Conservation (phyloP, 2,329 filamentous ascomycete species). For the Paraphoma sp. region DNA sequence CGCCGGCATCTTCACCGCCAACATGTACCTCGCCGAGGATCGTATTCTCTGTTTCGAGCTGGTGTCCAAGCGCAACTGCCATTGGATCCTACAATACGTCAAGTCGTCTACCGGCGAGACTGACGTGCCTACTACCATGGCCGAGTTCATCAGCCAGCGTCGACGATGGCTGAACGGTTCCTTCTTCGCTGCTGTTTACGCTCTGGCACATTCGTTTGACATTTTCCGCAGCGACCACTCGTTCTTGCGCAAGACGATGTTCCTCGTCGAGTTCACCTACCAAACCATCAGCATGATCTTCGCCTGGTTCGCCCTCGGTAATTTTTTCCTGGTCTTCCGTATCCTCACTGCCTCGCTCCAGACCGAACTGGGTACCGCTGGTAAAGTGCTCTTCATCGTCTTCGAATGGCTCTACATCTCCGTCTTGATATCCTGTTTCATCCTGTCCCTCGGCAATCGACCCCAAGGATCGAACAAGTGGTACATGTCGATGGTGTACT, state of each 20-base stretch:
- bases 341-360: slow-evolving; percentile 91
- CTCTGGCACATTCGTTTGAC: slow-evolving; percentile 92
- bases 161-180: slow-evolving; percentile 97
- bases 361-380: slow-evolving; percentile 76
- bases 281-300: slow-evolving; percentile 97
- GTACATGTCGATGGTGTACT: slow-evolving; percentile 97
- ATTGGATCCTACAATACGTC: slow-evolving; percentile 98
- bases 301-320: slow-evolving; percentile 96
- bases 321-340: slow-evolving; percentile 99
- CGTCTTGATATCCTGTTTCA: slow-evolving; percentile 91
- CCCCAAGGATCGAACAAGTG: slow-evolving; percentile 92
- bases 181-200: slow-evolving; percentile 97
- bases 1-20: slow-evolving; percentile 96
- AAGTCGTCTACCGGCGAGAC: slow-evolving; percentile 97
- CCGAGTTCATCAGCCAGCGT: slow-evolving; percentile 93
- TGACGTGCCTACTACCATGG: slow-evolving; percentile 92
- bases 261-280: slow-evolving; percentile 92
- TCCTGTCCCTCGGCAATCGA: slow-evolving; percentile 90
- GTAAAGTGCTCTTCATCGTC: slow-evolving; percentile 81
- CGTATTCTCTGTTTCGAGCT: slow-evolving; percentile 99
- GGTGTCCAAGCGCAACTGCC: slow-evolving; percentile 94
- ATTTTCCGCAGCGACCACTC: slow-evolving; percentile 95
- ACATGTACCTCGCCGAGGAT: slow-evolving; percentile 99
- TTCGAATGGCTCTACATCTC: slow-evolving; percentile 97
- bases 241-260: slow-evolving; percentile 83